Base-by-base conservation (phyloP, 306 rosid genomes). In the Begonia peltatifolia region DNA sequence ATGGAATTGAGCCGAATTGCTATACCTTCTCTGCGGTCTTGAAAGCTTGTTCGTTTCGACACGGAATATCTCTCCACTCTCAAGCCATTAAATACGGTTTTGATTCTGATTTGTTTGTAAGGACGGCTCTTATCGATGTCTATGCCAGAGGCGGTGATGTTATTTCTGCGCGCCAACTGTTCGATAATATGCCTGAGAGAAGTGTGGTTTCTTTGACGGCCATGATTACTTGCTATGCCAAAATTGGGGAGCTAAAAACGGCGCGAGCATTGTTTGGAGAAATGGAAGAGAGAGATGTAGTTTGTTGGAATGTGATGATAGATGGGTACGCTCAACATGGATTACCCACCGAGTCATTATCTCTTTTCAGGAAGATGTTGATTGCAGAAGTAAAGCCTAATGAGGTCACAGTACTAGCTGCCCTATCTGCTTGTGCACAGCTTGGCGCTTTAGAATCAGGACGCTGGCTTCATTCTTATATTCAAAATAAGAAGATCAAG, bases 251-350 rank as follows among this genome's bases (percentile, higher is more conserved):
- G 72, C 65, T 87, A 10, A 55, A 49, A 2, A 81, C 74, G 81
- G 92, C 92, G 4, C 53, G 74, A 20, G 15, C 15, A 52, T 59
- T 84, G 69, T 84, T 87, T 50, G 75, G 78, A 2, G 83, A 56
- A 7, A 76, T 81, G 79, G 42, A 14, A 12, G 72, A 70, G 36
- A 72, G 65, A 46, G 92, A 87, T 61, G 78, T 71, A 60, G 81
- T 84, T 56, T 81, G 87, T 62, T 87, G 94, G 96, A 87, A 87
- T 30, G 94, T 81, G 73, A 87, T 87, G 81, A 79, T 81, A 53
- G 87, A 77, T 56, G 96, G 92, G 53, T 79, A 74, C 43, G 57
- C 94, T 43, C 84, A 79, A 44, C 72, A 74, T 61, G 94, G 92
- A 62, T 58, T 55, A 47, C 87, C 87, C 3, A 73, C 73, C 46